These are phyloP conservation scores for Hibiscus mutabilis DNA, from an alignment of 345 rosid genomes.

Conservation along the genomic window DNA sequence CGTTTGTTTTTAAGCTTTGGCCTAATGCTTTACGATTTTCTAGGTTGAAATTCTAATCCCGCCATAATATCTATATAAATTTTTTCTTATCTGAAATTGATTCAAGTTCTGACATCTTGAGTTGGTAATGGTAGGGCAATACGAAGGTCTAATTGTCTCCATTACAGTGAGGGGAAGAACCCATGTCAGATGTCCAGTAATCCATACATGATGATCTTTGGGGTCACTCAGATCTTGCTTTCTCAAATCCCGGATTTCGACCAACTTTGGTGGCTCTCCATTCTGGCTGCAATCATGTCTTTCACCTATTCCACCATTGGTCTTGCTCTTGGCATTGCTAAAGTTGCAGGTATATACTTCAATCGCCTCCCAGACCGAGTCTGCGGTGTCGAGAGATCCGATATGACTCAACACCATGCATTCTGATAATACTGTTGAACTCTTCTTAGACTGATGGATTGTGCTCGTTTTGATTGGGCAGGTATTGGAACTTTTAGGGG, in stretches of 20 bases:
- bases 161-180: conserved; percentile 48
- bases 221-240: conserved; percentile 51
- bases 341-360: conserved; percentile 30
- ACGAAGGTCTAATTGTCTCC: conserved; percentile 70
- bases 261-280: conserved; percentile 58
- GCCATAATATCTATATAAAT: too few relatives aligned
- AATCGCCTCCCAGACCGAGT: too few relatives aligned
- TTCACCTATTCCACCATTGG: conserved; percentile 52
- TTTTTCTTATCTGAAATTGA: neutral
- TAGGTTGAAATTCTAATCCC: too few relatives aligned
- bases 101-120: neutral
- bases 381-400: neutral
- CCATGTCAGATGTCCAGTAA: conserved; percentile 64
- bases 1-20: too few relatives aligned
- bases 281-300: conserved; percentile 56
- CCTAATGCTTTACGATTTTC: too few relatives aligned
- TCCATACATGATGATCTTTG: conserved; percentile 73
- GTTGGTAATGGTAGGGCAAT: conserved; percentile 49
- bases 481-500: conserved; percentile 54
- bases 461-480: conserved; percentile 6
- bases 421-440: neutral
- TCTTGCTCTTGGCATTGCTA: conserved; percentile 38
- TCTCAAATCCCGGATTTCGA: conserved; percentile 71
- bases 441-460: neutral
- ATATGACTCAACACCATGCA: neutral